Evolutionary conservation across 1,284 basidiomycete genomes (phyloP), one percentile per base, ranked within the genome.

Genomic region (Xerocomus amazonicus): DNA sequence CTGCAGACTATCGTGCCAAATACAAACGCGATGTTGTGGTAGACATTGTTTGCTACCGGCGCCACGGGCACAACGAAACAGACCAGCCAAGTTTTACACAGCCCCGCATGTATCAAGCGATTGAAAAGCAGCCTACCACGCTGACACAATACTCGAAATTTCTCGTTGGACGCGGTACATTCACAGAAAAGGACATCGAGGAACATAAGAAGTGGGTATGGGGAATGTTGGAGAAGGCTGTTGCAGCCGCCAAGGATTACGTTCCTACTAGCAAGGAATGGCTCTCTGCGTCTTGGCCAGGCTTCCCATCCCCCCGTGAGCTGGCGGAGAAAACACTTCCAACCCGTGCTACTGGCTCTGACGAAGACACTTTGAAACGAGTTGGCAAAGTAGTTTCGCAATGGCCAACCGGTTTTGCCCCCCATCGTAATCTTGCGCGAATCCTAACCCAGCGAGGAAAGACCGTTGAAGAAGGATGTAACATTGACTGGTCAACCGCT

Each of bases 131-230:
- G 73, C 90, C 90, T 5, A 92, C 95, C 2, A 87, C 95, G 9
- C 79, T 99, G 50, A 88, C 90, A 14, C 83, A 93, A 70, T 99
- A 99, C 77, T 82, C 89, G 57, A 90, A 95, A 66, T 88, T 90
- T 73, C 77, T 99, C 47, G 81, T 94, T 64, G 87, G 88, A 53
- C 92, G 97, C 55, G 90, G 90, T 40, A 93, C 93, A 9, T 99
- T 99, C 70, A 93, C 93, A 40, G 86, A 95, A 70, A 87, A 90
- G 71, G 94, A 99, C 69, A 94, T 98, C 53, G 94, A 97, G 67
- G 94, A 98, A 68, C 97, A 99, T 78, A 92, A 92, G 78, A 92
- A 90, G 68, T 99, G 97, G 97, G 97, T 99, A 1, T 97, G 93
- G 95, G 88, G 92, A 40, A 94, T 95, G 89, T 80, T 99, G 52